Conservation (phyloP, 2,329 filamentous ascomycete genomes). For the Simplicillium sp. region DNA sequence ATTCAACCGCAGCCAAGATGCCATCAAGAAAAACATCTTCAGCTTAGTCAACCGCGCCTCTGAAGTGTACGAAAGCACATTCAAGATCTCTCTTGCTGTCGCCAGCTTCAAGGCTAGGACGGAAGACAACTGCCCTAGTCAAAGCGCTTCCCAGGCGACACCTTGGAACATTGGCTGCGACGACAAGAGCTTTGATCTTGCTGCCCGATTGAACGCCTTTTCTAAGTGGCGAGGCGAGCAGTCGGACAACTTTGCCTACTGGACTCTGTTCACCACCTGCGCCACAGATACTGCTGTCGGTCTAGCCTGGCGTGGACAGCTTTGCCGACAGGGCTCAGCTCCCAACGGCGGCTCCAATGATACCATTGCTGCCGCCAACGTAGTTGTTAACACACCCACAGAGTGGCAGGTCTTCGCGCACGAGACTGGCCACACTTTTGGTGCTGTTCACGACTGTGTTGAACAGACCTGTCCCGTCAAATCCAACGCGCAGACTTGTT, state of each 20-base stretch:
- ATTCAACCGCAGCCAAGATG: conserved; percentile 56
- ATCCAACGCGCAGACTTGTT: conserved; percentile 52
- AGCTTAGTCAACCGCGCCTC: conserved; percentile 79
- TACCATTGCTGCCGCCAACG: conserved; percentile 76
- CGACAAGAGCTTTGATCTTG: conserved; percentile 48
- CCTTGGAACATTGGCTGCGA: conserved; percentile 80
- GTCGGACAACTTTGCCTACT: conserved; percentile 78
- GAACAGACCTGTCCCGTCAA: conserved; percentile 57
- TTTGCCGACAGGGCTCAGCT: conserved; percentile 56
- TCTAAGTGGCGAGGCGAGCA: conserved; percentile 77
- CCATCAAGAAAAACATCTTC: conserved; percentile 65
- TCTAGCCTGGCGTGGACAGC: conserved; percentile 84
- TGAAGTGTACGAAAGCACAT: conserved; percentile 76
- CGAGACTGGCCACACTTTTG: conserved; percentile 89
- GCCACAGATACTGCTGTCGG: conserved; percentile 78
- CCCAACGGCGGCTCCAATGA: conserved; percentile 49
- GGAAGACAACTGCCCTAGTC: conserved; percentile 59
- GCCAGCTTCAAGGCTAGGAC: conserved; percentile 58
- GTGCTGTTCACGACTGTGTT: conserved; percentile 89
- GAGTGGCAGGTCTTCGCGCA: conserved; percentile 97
- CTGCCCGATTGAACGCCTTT: conserved; percentile 75
- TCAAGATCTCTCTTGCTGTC: conserved; percentile 90
- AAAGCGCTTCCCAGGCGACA: conserved; percentile 52
- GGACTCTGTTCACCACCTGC: conserved; percentile 80
- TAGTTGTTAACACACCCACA: conserved; percentile 71